Evolutionary conservation across 73 alveolate species (phyloP), one percentile per base, ranked within the genome.

Genomic region (Tetrahymena malaccensis): DNA sequence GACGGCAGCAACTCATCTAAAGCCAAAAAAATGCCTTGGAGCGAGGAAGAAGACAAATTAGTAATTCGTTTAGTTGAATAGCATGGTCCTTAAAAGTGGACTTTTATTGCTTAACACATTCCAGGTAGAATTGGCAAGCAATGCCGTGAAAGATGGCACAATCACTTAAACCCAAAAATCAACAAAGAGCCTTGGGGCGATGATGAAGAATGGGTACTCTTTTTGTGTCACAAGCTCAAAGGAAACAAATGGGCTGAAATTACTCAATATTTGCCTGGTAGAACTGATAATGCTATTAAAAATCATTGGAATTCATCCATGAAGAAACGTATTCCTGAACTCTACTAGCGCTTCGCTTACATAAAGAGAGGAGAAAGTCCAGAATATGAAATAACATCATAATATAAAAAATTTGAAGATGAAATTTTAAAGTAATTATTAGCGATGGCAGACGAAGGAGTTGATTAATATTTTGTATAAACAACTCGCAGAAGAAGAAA

Each of bases 121-220:
- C 99, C 99, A 19, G 99, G 99, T 35, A 96, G 99, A 93, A 99
- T 99, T 19, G 99, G 99, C 3, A 99, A 99, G 94, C 99, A 99
- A 96, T 99, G 99, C 94, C 96, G 99, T 94, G 99, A 99, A 95
- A 98, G 99, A 94, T 99, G 99, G 99, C 99, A 98, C 95, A 99
- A 99, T 95, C 99, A 99, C 94, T 96, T 99, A 95, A 98, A 99
- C 96, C 99, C 99, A 10, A 96, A 98, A 38, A 99, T 99, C 21
- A 99, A 99, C 94, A 98, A 98, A 96, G 99, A 99, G 34, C 97
- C 93, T 85, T 98, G 99, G 99, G 97, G 99, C 16, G 99, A 98
- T 70, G 99, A 98, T 93, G 99, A 99, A 96, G 99, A 99, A 97
- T 98, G 99, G 99, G 97, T 99, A 55, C 98, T 99, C 96, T 99